Evolutionary conservation across 225 moss, liverwort and hornwort species (phyloP).

Genomic region (Straminergon stramineum): DNA sequence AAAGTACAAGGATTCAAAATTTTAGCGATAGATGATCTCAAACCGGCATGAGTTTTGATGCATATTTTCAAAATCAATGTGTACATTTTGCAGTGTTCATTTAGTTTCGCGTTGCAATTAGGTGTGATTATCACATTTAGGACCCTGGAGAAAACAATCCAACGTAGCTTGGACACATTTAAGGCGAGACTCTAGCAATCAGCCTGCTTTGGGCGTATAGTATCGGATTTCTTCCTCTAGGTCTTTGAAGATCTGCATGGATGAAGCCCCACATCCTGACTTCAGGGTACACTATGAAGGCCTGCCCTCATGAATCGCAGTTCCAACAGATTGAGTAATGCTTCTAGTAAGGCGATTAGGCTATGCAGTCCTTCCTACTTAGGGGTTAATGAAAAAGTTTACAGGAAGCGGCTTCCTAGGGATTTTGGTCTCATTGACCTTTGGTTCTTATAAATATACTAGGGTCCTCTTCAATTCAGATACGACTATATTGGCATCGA

Average conservation of each 20-base stretch:
- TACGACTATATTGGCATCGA: background rate
- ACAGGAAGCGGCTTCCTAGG: background rate
- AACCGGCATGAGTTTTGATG: background rate
- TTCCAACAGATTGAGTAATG: no score
- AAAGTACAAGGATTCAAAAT: background rate
- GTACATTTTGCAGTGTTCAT: background rate
- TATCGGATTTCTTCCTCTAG: background rate
- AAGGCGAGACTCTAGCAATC: background rate
- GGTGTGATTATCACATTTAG: background rate
- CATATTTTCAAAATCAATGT: background rate
- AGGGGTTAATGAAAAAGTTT: background rate
- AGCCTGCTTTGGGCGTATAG: background rate
- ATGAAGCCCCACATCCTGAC: background rate
- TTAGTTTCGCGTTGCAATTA: background rate
- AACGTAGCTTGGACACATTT: background rate
- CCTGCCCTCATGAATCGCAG: background rate
- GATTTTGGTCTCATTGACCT: background rate
- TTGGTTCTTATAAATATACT: background rate
- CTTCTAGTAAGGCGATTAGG: background rate
- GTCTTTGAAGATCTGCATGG: background rate
- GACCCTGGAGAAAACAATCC: background rate
- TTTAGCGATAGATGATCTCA: background rate
- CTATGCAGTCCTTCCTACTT: no score
- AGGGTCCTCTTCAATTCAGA: background rate
- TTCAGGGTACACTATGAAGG: background rate